Conservation (phyloP, 1,284 basidiomycete genomes). For the Clitocybe nebularis region DNA sequence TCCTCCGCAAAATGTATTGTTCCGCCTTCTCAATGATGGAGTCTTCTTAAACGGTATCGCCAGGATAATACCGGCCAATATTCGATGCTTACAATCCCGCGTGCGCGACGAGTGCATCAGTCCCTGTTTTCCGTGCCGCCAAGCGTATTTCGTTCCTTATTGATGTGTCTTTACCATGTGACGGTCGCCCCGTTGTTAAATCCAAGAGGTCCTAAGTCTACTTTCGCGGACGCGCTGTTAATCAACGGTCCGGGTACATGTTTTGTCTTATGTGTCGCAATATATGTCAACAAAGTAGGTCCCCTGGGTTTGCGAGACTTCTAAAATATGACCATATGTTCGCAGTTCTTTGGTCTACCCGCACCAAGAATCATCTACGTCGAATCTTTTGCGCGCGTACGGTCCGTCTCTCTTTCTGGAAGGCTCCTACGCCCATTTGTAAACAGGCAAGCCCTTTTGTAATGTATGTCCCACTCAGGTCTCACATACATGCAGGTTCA, state of each 20-base stretch:
- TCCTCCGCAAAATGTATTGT: constrained; percentile 9
- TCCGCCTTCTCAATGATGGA: constrained; percentile 5
- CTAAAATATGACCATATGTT: constrained; percentile 14
- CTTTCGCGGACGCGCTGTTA: constrained; percentile 77
- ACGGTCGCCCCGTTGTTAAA: constrained; percentile 45
- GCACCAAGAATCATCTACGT: constrained; percentile 84
- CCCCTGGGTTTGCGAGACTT: neutral
- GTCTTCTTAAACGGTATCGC: constrained; percentile 6
- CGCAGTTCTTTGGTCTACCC: constrained; percentile 70
- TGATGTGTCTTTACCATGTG: constrained; percentile 52
- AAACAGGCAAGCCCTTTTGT: constrained; percentile 57
- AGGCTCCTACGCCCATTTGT: constrained; percentile 78
- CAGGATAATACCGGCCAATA: constrained; percentile 27
- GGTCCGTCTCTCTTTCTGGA: constrained; percentile 79
- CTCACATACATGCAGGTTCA: constrained; percentile 47
- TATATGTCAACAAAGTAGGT: constrained; percentile 75
- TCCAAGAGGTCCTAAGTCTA: constrained; percentile 19
- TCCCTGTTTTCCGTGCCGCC: constrained; percentile 63
- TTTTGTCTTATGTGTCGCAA: constrained; percentile 72
- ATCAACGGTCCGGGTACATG: constrained; percentile 97
- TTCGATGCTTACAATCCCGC: constrained; percentile 67
- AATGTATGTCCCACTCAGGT: constrained; percentile 8
- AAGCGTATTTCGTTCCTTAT: constrained; percentile 60
- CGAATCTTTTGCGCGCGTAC: constrained; percentile 92
- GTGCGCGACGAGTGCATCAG: constrained; percentile 85